Evolutionary conservation across 805 yeast species (phyloP), one percentile per base, ranked within the genome.

Genomic region (Starmerella ratchasimensis): DNA sequence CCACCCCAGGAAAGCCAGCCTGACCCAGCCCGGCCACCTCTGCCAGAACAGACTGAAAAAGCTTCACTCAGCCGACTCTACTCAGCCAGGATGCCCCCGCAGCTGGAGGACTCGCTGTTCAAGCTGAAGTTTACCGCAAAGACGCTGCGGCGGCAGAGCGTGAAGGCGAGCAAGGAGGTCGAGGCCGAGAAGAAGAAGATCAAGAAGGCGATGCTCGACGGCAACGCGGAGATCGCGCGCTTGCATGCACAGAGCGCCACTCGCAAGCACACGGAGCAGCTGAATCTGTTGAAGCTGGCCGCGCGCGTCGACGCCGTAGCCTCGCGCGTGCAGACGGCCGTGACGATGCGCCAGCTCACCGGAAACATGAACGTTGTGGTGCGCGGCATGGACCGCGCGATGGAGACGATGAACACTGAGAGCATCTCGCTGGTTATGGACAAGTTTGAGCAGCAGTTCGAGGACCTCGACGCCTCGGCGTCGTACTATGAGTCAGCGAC

Each of bases 221-320:
- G 94, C 14, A 78, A 79, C 55, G 79, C 76, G 50, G 98, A 90
- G 55, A 84, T 90, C 43, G 97, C 97, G 0, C 79, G 75, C 54
- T 69, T 90, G 31, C 88, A 90, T 52, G 98, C 98, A 0, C 93
- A 86, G 48, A 90, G 86, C 59, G 95, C 97, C 27, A 83, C 93
- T 31, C 70, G 99, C 35, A 90, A 90, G 58, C 69, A 80, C 32
- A 80, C 80, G 51, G 99, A 90, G 58, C 65, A 88, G 45, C 65
- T 88, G 37, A 88, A 80, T 54, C 60, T 90, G 38, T 62, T 90
- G 37, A 68, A 88, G 47, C 64, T 90, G 41, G 79, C 95, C 0
- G 81, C 94, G 0, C 63, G 96, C 41, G 81, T 90, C 16, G 99
- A 90, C 60, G 88, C 97, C 0, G 98, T 90, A 18, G 93, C 97